Conservation (phyloP, 306 rosid species). For the Quercus suber region DNA sequence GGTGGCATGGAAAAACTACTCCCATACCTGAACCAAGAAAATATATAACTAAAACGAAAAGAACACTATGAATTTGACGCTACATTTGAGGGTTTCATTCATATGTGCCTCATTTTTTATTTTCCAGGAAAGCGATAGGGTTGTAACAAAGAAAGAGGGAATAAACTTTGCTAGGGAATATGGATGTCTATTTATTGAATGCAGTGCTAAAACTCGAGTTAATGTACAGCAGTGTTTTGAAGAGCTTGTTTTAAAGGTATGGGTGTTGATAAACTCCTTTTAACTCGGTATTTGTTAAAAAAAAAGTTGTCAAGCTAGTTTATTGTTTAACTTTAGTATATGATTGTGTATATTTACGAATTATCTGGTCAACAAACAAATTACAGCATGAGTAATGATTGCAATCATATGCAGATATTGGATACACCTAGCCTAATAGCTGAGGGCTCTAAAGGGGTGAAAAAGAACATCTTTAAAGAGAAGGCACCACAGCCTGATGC, state of each 20-base stretch:
- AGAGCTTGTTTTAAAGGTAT: constrained; percentile 93
- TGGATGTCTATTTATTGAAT: constrained; percentile 90
- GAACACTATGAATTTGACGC: neutral
- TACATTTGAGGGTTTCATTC: constrained; percentile 15
- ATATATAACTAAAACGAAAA: neutral
- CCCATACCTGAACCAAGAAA: neutral
- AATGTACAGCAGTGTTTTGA: constrained; percentile 96
- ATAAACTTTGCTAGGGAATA: constrained; percentile 83
- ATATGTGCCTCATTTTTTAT: constrained; percentile 19
- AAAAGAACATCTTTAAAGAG: constrained; percentile 81
- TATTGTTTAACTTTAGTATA: neutral
- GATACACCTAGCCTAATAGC: constrained; percentile 93
- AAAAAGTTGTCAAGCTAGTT: neutral
- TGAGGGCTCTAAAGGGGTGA: constrained; percentile 78
- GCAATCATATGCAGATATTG: constrained; percentile 56
- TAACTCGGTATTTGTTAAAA: neutral
- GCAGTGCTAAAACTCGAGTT: constrained; percentile 96
- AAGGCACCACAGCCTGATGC: constrained; percentile 51
- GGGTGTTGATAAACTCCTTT: neutral
- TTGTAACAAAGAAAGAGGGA: constrained; percentile 91
- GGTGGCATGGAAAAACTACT: too few relatives aligned
- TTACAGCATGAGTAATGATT: neutral
- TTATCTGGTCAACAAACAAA: neutral
- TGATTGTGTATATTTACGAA: neutral
- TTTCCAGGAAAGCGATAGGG: constrained; percentile 83